Evolutionary conservation across 2,329 filamentous ascomycete species (phyloP).

Genomic region (Epichloe amarillans): DNA sequence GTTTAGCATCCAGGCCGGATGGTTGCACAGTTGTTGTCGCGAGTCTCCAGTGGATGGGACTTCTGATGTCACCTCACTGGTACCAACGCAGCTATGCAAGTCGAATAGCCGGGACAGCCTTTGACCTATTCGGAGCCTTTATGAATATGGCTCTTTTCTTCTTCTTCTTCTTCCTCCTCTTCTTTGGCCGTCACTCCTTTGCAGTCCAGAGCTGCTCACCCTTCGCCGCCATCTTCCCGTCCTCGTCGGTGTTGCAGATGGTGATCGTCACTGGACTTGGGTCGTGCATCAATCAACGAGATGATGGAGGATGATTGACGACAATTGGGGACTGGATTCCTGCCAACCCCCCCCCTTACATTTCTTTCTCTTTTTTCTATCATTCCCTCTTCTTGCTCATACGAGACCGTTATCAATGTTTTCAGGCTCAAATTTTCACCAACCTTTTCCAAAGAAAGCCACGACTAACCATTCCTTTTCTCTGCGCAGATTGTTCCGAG

Average conservation of each 20-base stretch:
- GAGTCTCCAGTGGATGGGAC: constrained; percentile 1
- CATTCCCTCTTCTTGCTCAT: not conserved
- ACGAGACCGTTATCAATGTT: not conserved
- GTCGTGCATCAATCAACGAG: not conserved
- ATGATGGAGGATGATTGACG: not conserved
- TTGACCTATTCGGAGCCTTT: not conserved
- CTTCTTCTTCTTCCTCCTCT: not conserved
- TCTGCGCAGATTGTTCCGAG: constrained; percentile 1
- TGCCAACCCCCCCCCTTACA: not conserved
- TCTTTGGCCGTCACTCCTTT: not conserved
- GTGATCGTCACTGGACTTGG: not conserved
- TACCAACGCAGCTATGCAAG: not conserved
- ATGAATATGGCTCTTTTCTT: not conserved
- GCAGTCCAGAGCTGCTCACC: not conserved
- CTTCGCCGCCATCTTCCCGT: not conserved
- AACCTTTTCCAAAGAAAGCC: not conserved
- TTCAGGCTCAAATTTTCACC: not conserved
- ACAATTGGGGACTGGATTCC: not conserved
- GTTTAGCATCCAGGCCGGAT: not conserved
- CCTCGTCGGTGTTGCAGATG: not conserved
- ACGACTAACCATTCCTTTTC: constrained; percentile 1
- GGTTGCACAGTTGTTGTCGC: constrained; percentile 1
- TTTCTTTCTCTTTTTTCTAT: not conserved
- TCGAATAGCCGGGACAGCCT: not conserved
- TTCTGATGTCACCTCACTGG: constrained; percentile 2